phyloP scores from a whole-genome alignment of 116 monocot genomes.

The Trichopus zeylanicus region DNA sequence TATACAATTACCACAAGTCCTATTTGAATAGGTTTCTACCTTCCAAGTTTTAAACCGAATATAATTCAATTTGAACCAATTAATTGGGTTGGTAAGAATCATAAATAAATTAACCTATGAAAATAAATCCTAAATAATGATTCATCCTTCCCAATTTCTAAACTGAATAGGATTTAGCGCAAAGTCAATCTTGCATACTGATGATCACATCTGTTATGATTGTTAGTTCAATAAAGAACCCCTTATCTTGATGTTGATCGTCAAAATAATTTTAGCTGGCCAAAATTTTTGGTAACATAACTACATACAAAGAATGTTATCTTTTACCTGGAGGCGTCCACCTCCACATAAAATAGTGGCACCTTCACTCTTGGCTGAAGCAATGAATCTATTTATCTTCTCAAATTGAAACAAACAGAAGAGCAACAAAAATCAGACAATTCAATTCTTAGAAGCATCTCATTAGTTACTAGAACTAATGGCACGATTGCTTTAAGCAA shows the following conservation, averaged over 20 bases:
- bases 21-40: no score
- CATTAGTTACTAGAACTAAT: no score
- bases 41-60: no score
- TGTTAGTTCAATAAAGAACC: conserved; percentile 83
- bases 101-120: no score
- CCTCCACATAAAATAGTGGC: conserved; percentile 83
- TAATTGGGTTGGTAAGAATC: no score
- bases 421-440: not conserved
- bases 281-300: not conserved
- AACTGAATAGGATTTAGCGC: conserved; percentile 81
- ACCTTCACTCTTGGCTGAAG: conserved; percentile 86
- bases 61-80: no score
- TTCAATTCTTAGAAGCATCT: no score
- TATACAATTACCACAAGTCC: no score
- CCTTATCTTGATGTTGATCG: conserved; percentile 71
- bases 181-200: conserved; percentile 93
- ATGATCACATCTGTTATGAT: conserved; percentile 66
- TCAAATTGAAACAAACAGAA: conserved; percentile 57
- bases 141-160: conserved; percentile 86
- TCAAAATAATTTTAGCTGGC: not conserved
- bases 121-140: no score
- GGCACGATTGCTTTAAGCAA: no score
- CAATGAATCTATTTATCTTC: conserved; percentile 80
- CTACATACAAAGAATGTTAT: not conserved
- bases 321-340: conserved; percentile 60